These are phyloP conservation scores for Cronartium ribicola DNA, from an alignment of 1,284 basidiomycete species.

Conservation along the genomic window DNA sequence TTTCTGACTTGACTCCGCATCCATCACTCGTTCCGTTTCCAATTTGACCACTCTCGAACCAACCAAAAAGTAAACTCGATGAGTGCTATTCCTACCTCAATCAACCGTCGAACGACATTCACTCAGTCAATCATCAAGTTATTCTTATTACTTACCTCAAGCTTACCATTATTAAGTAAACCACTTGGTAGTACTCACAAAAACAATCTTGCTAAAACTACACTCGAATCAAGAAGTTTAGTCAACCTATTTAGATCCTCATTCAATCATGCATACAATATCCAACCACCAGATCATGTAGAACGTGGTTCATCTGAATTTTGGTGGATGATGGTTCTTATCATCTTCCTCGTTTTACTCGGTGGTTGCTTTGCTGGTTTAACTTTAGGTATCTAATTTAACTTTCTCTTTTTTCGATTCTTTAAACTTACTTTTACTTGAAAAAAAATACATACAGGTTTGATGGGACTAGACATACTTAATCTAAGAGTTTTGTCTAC, in stretches of 20 bases:
- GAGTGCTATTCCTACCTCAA: not conserved
- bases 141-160: conserved; percentile 20
- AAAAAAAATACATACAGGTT: conserved; percentile 54
- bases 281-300: not conserved
- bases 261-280: not conserved
- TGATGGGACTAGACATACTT: conserved; percentile 92
- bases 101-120: not conserved
- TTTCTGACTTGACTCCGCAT: too few species aligned
- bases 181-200: not conserved
- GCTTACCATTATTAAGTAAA: conserved; percentile 24
- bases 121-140: conserved; percentile 25
- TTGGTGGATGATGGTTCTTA: conserved; percentile 40
- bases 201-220: not conserved
- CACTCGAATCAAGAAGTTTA: not conserved
- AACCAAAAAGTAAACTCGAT: not conserved
- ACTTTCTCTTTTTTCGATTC: not conserved
- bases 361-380: conserved; percentile 42
- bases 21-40: too few species aligned
- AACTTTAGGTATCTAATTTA: conserved; percentile 19
- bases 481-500: conserved; percentile 57
- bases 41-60: too few species aligned
- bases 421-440: not conserved
- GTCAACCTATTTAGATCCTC: not conserved
- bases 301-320: conserved; percentile 21
- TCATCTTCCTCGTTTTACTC: conserved; percentile 32